Conservation (phyloP, 352 stramenopile species). For the Phytophthora fragariaefolia region DNA sequence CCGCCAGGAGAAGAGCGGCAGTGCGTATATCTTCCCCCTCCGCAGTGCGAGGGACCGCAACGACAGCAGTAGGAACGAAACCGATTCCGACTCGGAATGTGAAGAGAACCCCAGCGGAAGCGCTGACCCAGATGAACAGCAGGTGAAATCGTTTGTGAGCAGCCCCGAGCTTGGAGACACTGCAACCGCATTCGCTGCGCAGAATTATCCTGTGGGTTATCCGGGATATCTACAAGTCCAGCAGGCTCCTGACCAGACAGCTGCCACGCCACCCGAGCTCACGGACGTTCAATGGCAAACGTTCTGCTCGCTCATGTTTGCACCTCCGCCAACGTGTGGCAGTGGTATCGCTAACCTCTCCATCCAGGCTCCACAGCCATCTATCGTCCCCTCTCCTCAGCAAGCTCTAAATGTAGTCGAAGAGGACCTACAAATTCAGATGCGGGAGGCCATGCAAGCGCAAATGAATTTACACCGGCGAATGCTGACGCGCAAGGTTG, state of each 20-base stretch:
- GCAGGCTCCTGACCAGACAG: not conserved
- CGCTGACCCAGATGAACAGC: not conserved
- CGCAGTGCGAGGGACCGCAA: conserved; percentile 2
- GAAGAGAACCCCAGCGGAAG: conserved; percentile 4
- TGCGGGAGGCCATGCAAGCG: conserved; percentile 81
- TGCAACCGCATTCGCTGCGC: conserved; percentile 20
- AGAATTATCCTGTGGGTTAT: conserved; percentile 17
- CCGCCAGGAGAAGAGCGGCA: conserved; percentile 26
- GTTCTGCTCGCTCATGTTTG: conserved; percentile 65
- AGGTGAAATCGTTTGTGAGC: not conserved
- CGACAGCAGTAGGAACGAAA: conserved; percentile 21
- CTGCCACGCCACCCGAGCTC: conserved; percentile 28
- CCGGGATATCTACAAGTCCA: not conserved
- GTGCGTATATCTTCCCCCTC: conserved; percentile 61
- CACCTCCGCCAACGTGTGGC: conserved; percentile 29
- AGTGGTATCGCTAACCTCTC: conserved; percentile 6
- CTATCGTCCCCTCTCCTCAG: not conserved
- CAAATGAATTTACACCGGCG: conserved; percentile 85
- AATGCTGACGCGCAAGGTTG: conserved; percentile 84
- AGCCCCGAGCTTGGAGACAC: not conserved
- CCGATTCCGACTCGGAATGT: conserved; percentile 5
- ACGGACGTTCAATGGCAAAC: conserved; percentile 72
- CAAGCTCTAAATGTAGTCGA: conserved; percentile 10
- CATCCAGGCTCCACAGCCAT: conserved; percentile 15
- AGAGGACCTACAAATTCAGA: conserved; percentile 66